Evolutionary conservation across 305 asterid species (phyloP), one percentile per base, ranked within the genome.

Genomic region (Fraxinus greggii): DNA sequence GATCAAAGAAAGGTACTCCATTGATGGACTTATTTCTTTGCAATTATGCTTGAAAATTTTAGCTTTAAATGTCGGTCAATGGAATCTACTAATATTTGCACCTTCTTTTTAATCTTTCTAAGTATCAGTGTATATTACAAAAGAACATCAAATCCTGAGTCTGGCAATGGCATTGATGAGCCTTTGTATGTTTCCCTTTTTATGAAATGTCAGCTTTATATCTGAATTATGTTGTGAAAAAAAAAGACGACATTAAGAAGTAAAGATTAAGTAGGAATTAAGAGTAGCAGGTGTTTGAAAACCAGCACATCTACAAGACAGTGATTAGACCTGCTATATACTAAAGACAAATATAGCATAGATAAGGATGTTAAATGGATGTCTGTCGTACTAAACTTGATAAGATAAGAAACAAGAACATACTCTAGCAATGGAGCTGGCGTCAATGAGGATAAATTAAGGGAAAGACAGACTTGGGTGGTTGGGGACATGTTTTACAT

Each of bases 1-100:
- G 88, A 85, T 84, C 75, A 84, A 85, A 80, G 85, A 78, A 78
- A 90, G 98, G 97, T 94, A 90, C 45, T 79, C 65, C 31, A 15
- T 78, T 81, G 76, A 32, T 77, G 28, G 74, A 81, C 78, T 40
- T 83, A 77, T 80, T 77, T 72, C 24, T 84, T 59, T 40, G 72
- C 72, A 24, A 13, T 78, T 75, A 69, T 75, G 74, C 77, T 51
- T 33, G 21, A 31, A 77, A 75, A 61, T 75, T 77, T 77, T 78
- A 35, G 82, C 65, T 81, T 72, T 78, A 38, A 63, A 59, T 26
- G 36, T 78, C 13, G 4, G 26, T 13, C 73, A 54, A 33, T 56
- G 63, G 69, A 83, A 72, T 54, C 2, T 29, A 61, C 40, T 23
- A 36, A 63, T 63, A 45, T 42, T 33, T 76, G 67, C 63, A 65